A percentile compares a stretch with the other conserved stretches of the same genome.
Conservation (phyloP, 2,329 filamentous ascomycete species). For the Fusarium lateritium region DNA sequence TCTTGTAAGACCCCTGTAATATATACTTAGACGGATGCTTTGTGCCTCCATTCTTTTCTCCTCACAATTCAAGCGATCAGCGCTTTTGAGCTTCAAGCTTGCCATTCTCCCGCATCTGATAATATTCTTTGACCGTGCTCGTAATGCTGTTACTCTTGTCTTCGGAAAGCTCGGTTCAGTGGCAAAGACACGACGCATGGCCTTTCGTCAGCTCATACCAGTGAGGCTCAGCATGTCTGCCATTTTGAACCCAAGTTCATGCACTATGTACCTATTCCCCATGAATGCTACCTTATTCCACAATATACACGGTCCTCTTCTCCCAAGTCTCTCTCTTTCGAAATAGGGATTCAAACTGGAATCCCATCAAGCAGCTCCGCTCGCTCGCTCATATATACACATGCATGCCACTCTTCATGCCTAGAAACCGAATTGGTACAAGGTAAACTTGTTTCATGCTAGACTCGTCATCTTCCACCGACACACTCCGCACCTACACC, state of each 20-base stretch:
- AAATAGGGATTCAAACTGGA: constrained; percentile 4
- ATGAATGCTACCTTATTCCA: constrained; percentile 24
- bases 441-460: constrained; percentile 7
- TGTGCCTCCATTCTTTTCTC: constrained; percentile 13
- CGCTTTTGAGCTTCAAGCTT: not conserved
- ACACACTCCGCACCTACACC: constrained; percentile 31
- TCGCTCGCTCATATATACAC: constrained; percentile 37
- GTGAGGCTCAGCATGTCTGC: constrained; percentile 11
- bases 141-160: constrained; percentile 22
- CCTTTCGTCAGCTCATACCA: constrained; percentile 32
- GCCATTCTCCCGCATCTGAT: not conserved
- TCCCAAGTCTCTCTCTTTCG: constrained; percentile 20
- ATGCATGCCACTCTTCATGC: not conserved
- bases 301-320: constrained; percentile 27
- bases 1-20: constrained; percentile 45
- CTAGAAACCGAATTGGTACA: constrained; percentile 1
- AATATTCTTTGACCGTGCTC: not conserved
- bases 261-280: constrained; percentile 29
- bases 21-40: constrained; percentile 41
- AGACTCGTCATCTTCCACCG: not conserved
- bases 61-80: constrained; percentile 4
- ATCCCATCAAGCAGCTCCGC: constrained; percentile 20
- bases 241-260: constrained; percentile 10
- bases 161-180: constrained; percentile 36
- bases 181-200: constrained; percentile 24